phyloP scores from a whole-genome alignment of 495 filamentous ascomycete genomes.

The Pseudomonodictys pantanalensis region DNA sequence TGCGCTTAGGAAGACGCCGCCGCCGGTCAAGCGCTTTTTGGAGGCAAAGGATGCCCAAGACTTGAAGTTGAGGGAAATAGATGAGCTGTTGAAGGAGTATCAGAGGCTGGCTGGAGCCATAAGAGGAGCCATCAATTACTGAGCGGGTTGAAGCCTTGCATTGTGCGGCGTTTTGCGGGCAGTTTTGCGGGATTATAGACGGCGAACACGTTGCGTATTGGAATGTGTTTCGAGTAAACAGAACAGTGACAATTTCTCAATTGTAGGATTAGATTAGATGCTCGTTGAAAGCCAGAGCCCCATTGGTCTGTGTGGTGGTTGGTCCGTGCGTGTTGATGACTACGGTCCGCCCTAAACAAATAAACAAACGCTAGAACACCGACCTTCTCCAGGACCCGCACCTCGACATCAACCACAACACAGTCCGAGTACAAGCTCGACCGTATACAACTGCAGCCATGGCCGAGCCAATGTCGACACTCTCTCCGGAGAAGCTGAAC shows the following conservation, averaged over 20 bases:
- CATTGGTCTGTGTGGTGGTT: no score
- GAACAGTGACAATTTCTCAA: no score
- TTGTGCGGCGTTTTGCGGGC: neutral
- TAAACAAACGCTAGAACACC: neutral
- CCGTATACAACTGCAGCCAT: neutral
- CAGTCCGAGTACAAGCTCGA: neutral
- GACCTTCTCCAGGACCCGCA: no score
- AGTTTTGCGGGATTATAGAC: neutral
- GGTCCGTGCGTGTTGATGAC: no score
- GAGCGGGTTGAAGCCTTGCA: neutral
- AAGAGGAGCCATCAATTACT: constrained; percentile 46
- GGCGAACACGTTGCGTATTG: no score
- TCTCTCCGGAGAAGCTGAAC: constrained; percentile 20
- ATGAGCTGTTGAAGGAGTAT: constrained; percentile 82
- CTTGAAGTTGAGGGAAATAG: constrained; percentile 75
- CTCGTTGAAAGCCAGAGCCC: no score
- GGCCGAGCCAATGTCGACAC: constrained; percentile 20
- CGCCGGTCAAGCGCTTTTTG: constrained; percentile 77
- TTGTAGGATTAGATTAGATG: no score
- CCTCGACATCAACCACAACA: neutral
- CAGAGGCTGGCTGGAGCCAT: constrained; percentile 71
- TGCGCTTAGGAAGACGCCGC: constrained; percentile 55
- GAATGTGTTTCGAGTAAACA: neutral
- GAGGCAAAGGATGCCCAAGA: constrained; percentile 74
- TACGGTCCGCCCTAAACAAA: neutral